Conservation (phyloP, 768 basidiomycete genomes). For the Rhizopogon vesiculosus region DNA sequence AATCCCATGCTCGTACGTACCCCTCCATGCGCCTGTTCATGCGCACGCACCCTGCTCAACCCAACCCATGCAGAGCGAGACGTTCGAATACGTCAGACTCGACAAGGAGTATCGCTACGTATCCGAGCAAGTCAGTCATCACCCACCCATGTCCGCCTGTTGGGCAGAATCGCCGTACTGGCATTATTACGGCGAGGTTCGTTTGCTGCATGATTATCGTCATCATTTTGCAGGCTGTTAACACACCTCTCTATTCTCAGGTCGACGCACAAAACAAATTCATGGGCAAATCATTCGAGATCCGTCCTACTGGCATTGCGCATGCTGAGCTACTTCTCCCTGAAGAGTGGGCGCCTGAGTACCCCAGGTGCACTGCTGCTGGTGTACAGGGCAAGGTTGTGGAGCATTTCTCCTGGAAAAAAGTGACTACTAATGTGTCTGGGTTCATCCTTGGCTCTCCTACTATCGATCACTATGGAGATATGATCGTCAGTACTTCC, state of each 20-base stretch:
- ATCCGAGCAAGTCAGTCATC: conserved; percentile 96
- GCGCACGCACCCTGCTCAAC: neutral
- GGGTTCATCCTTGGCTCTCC: conserved; percentile 91
- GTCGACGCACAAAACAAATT: conserved; percentile 98
- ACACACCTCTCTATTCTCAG: conserved; percentile 27
- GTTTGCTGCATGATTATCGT: neutral
- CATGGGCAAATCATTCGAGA: conserved; percentile 95
- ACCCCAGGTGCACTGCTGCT: conserved; percentile 51
- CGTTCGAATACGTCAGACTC: conserved; percentile 87
- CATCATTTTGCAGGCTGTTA: neutral
- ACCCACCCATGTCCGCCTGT: conserved; percentile 95
- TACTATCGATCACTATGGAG: conserved; percentile 90
- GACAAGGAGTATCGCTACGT: conserved; percentile 90
- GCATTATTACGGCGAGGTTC: conserved; percentile 87
- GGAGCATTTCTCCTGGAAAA: conserved; percentile 96
- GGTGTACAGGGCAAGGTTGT: conserved; percentile 50
- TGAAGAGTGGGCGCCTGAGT: conserved; percentile 52
- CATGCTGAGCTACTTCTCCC: conserved; percentile 83
- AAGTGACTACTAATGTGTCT: conserved; percentile 86
- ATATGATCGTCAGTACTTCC: conserved; percentile 74
- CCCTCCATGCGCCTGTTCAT: neutral
- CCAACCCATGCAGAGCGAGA: conserved; percentile 59
- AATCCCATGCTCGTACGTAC: conserved; percentile 85
- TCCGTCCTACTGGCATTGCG: conserved; percentile 90
- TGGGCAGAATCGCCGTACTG: conserved; percentile 88